A percentile compares a stretch with the other conserved stretches of the same genome.
Evolutionary conservation across 1,284 basidiomycete genomes (phyloP).

Genomic region (Sporisorium exsertum): DNA sequence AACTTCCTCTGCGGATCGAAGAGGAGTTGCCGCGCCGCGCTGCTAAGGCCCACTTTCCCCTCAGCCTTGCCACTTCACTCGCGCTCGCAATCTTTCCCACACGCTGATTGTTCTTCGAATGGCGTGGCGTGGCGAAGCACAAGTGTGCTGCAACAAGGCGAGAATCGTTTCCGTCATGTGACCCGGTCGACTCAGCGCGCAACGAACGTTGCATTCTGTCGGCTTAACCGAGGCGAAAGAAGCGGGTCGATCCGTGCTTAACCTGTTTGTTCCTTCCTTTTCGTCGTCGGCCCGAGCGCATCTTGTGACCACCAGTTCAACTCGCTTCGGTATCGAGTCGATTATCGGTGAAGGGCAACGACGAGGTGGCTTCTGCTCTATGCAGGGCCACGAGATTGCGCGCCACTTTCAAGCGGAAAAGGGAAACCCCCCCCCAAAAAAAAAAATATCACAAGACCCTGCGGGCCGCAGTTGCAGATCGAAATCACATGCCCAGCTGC

Average conservation of each 20-base stretch:
- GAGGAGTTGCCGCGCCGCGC: slow-evolving; percentile 1
- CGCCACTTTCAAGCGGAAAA: not conserved
- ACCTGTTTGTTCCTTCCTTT: not conserved
- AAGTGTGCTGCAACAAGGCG: not conserved
- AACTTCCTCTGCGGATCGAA: slow-evolving; percentile 3
- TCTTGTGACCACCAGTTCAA: not conserved
- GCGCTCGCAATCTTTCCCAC: not conserved
- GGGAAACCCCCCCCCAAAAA: not conserved
- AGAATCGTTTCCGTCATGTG: not conserved
- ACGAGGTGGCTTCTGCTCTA: not conserved
- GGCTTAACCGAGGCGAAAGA: no score
- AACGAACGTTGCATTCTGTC: not conserved
- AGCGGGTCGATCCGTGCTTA: not conserved
- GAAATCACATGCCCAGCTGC: not conserved
- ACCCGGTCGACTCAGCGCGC: not conserved
- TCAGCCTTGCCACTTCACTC: not conserved
- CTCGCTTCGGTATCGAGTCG: not conserved
- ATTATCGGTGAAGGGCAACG: not conserved
- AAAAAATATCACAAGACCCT: slow-evolving; percentile 32
- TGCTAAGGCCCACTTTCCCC: not conserved
- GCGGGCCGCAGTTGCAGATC: not conserved
- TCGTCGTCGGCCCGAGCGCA: not conserved
- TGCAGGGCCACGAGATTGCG: slow-evolving; percentile 23
- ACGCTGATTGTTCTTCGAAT: not conserved
- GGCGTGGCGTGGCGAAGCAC: not conserved